Percentiles rank a stretch among this genome's conserved stretches.
These are phyloP conservation scores for Aspergillus sp. DNA, from an alignment of 2,329 filamentous ascomycete genomes.

Conservation along the genomic window DNA sequence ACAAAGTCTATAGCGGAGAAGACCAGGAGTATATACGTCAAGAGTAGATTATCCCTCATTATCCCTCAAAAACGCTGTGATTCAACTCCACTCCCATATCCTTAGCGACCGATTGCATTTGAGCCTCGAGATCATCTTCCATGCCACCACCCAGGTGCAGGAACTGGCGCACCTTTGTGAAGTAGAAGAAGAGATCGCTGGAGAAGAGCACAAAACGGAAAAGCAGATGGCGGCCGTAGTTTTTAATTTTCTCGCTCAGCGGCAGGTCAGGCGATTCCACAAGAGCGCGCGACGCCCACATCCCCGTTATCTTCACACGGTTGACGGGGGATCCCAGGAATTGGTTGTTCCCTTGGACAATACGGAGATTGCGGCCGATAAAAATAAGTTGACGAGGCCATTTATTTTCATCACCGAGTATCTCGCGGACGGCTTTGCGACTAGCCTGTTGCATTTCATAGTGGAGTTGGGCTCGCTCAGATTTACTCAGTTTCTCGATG, in stretches of 20 bases:
- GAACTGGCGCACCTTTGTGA: conserved; percentile 73
- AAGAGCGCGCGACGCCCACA: conserved; percentile 84
- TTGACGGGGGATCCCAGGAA: conserved; percentile 87
- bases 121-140: conserved; percentile 89
- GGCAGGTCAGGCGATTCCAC: conserved; percentile 69
- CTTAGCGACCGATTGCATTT: conserved; percentile 83
- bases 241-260: conserved; percentile 61
- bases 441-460: conserved; percentile 80
- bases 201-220: conserved; percentile 75
- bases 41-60: conserved; percentile 60
- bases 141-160: conserved; percentile 78
- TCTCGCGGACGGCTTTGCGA: conserved; percentile 70
- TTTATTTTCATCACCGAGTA: conserved; percentile 81
- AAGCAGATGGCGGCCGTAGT: conserved; percentile 75
- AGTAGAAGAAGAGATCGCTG: conserved; percentile 81
- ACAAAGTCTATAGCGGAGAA: conserved; percentile 8
- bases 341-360: conserved; percentile 92
- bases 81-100: conserved; percentile 91
- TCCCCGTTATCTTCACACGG: conserved; percentile 87
- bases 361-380: conserved; percentile 86
- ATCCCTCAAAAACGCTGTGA: conserved; percentile 86
- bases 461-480: conserved; percentile 58
- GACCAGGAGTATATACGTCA: neutral
- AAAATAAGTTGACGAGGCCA: conserved; percentile 91
- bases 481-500: conserved; percentile 52